These are phyloP conservation scores for Rhizophagus clarus DNA, from an alignment of 192 early-diverging fungal species.

Conservation along the genomic window DNA sequence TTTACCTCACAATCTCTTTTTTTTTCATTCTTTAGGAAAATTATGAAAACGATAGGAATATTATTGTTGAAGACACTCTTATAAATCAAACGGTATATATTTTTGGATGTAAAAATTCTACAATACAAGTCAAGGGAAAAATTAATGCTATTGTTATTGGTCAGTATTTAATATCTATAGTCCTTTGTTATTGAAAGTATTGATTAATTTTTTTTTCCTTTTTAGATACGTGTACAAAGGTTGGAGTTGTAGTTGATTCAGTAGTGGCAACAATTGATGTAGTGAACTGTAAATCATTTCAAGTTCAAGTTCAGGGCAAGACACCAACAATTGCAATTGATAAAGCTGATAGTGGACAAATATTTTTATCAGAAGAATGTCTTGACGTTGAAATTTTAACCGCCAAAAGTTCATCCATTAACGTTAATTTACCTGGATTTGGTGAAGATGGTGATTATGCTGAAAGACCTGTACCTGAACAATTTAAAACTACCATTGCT, in stretches of 20 bases:
- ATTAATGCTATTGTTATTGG: slow-evolving; percentile 89
- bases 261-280: slow-evolving; percentile 86
- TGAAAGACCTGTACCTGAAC: slow-evolving; percentile 91
- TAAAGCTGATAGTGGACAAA: slow-evolving; percentile 89
- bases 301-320: slow-evolving; percentile 81
- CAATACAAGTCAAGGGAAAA: slow-evolving; percentile 90
- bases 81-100: slow-evolving; percentile 92
- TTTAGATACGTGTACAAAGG: slow-evolving; percentile 86
- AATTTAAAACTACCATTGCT: slow-evolving; percentile 86
- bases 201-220: background rate
- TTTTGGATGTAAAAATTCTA: slow-evolving; percentile 90
- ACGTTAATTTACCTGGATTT: slow-evolving; percentile 72
- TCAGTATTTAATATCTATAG: slow-evolving; percentile 30
- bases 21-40: slow-evolving; percentile 62
- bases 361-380: slow-evolving; percentile 83
- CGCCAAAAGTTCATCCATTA: slow-evolving; percentile 92
- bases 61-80: slow-evolving; percentile 80
- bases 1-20: too few relatives aligned
- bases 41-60: slow-evolving; percentile 66
- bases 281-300: slow-evolving; percentile 88
- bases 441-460: slow-evolving; percentile 65
- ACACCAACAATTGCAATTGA: slow-evolving; percentile 88
- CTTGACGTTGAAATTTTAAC: slow-evolving; percentile 84
- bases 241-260: slow-evolving; percentile 79
- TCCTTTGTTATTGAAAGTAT: background rate